These are phyloP conservation scores for Yamadazyma insecticola DNA, from an alignment of 805 yeast genomes.

Conservation along the genomic window DNA sequence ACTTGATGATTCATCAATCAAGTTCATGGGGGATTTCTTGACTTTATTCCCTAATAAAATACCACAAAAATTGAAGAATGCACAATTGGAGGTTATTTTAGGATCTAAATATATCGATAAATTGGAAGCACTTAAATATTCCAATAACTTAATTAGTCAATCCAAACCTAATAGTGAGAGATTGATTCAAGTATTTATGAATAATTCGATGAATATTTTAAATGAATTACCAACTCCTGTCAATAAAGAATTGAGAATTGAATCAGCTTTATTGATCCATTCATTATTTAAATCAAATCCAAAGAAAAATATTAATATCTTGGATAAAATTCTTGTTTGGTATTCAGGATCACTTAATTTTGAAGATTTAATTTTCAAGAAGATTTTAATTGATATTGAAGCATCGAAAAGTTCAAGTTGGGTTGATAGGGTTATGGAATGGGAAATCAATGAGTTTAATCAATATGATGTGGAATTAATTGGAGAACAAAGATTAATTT, in stretches of 20 bases:
- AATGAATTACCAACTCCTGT: slow-evolving; percentile 16
- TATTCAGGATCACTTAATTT: slow-evolving; percentile 62
- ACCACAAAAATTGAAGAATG: too few species aligned
- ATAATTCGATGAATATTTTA: slow-evolving; percentile 42
- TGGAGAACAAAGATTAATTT: slow-evolving; percentile 42
- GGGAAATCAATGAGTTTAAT: slow-evolving; percentile 56
- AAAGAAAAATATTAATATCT: slow-evolving; percentile 36
- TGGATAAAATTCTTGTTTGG: slow-evolving; percentile 41
- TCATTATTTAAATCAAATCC: slow-evolving; percentile 47
- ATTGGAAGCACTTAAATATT: slow-evolving; percentile 42
- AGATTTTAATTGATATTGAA: slow-evolving; percentile 57
- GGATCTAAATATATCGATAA: slow-evolving; percentile 43
- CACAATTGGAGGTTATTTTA: slow-evolving; percentile 63
- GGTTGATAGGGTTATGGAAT: slow-evolving; percentile 55
- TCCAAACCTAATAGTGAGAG: slow-evolving; percentile 35
- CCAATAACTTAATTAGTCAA: slow-evolving; percentile 32
- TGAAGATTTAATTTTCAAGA: slow-evolving; percentile 59
- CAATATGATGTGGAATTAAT: slow-evolving; percentile 42
- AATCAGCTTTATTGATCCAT: slow-evolving; percentile 44
- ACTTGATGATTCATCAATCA: slow-evolving; percentile 1
- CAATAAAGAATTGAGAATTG: slow-evolving; percentile 27
- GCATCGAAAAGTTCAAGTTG: slow-evolving; percentile 49
- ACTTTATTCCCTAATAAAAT: background rate
- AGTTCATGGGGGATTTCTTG: slow-evolving; percentile 1
- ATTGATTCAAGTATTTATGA: slow-evolving; percentile 59